These are phyloP conservation scores for Rubroboletus pulcherrimus DNA, from an alignment of 768 basidiomycete species.

Conservation along the genomic window DNA sequence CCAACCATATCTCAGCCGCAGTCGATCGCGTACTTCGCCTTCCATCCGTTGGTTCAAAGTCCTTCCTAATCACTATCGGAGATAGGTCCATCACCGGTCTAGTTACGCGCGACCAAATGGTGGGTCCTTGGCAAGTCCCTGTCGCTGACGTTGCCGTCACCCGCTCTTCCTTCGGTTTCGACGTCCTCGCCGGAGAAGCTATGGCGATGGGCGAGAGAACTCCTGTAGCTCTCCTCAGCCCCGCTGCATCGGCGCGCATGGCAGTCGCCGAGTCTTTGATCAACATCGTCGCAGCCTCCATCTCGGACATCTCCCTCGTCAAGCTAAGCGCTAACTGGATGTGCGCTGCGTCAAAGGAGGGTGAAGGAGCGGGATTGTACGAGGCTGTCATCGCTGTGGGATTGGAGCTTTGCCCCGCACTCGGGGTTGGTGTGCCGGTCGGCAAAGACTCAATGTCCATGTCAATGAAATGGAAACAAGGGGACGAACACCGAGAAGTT, in stretches of 20 bases:
- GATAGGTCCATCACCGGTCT: constrained; percentile 93
- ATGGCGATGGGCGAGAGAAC: constrained; percentile 99
- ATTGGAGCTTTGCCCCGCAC: constrained; percentile 86
- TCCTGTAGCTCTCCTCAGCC: constrained; percentile 80
- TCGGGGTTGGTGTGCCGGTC: constrained; percentile 94
- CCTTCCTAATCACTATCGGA: constrained; percentile 98
- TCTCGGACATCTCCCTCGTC: constrained; percentile 65
- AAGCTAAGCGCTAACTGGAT: constrained; percentile 99
- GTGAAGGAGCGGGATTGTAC: constrained; percentile 88
- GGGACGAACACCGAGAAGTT: constrained; percentile 68
- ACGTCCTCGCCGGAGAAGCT: constrained; percentile 80
- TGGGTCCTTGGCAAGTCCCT: constrained; percentile 97
- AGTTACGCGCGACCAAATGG: constrained; percentile 97
- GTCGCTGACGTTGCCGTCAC: constrained; percentile 97
- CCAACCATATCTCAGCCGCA: constrained; percentile 57
- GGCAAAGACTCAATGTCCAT: constrained; percentile 99
- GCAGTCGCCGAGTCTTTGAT: constrained; percentile 92
- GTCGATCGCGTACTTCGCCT: constrained; percentile 81
- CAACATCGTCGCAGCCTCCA: constrained; percentile 80
- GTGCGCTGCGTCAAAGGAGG: constrained; percentile 86
- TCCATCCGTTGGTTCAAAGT: constrained; percentile 91
- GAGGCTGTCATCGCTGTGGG: constrained; percentile 89
- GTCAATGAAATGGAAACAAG: constrained; percentile 89
- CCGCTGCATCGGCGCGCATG: constrained; percentile 93
- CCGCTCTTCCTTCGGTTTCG: constrained; percentile 90